These are phyloP conservation scores for Mortierella sp. DNA, from an alignment of 371 early-diverging fungal genomes.

Conservation along the genomic window DNA sequence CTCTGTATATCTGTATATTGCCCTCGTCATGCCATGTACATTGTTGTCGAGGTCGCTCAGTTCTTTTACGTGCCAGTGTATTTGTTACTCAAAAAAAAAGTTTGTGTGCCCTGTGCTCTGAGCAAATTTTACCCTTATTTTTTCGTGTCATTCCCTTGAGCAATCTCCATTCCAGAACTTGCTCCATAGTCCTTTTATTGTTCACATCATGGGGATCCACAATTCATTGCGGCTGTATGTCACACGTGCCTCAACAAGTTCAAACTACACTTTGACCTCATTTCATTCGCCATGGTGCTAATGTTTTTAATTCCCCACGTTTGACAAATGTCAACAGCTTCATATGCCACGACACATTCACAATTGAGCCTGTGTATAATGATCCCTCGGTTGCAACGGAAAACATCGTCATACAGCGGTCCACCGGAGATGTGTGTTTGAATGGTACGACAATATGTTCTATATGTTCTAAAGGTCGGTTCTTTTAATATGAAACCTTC, in stretches of 20 bases:
- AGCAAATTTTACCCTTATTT: not conserved
- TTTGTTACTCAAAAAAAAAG: not conserved
- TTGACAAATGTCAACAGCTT: slow-evolving; percentile 19
- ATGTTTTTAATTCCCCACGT: too few species aligned
- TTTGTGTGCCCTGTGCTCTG: slow-evolving; percentile 11
- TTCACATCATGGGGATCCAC: slow-evolving; percentile 34
- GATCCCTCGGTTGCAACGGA: slow-evolving; percentile 53
- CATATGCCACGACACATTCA: slow-evolving; percentile 35
- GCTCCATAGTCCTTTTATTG: not conserved
- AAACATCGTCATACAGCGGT: slow-evolving; percentile 52
- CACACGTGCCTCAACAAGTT: not conserved
- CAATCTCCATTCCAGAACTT: not conserved
- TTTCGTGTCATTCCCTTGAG: slow-evolving; percentile 3
- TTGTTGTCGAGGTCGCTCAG: too few species aligned
- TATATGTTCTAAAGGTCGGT: too few species aligned
- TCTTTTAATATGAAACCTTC: not conserved
- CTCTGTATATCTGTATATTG: too few species aligned
- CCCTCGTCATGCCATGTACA: too few species aligned
- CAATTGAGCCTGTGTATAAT: slow-evolving; percentile 49
- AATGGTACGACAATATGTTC: slow-evolving; percentile 29
- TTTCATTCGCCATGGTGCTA: too few species aligned
- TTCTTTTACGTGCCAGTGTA: not conserved
- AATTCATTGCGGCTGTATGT: slow-evolving; percentile 53
- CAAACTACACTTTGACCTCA: not conserved
- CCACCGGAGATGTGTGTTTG: slow-evolving; percentile 38